These are phyloP conservation scores for Amoeboaphelidium protococcarum DNA, from an alignment of 371 early-diverging fungal genomes.

Conservation along the genomic window DNA sequence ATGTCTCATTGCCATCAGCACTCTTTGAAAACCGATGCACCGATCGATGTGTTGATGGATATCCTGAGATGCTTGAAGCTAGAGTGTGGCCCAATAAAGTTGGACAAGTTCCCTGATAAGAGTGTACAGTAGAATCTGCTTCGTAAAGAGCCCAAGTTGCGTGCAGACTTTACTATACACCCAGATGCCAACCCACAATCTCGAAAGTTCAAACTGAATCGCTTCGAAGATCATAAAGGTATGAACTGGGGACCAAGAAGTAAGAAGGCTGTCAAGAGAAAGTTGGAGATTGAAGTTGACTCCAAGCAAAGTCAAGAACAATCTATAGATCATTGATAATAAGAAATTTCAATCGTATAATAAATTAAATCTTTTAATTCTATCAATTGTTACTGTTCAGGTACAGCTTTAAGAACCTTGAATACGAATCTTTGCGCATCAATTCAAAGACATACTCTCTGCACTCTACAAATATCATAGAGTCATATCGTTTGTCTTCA, in stretches of 20 bases:
- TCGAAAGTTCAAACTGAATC: constrained; percentile 44
- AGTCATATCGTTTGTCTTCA: neutral
- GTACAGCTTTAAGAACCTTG: neutral
- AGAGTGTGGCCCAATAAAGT: constrained; percentile 5
- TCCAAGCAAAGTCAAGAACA: too few relatives aligned
- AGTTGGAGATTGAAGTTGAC: too few relatives aligned
- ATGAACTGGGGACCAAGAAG: constrained; percentile 85
- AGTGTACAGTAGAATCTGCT: neutral
- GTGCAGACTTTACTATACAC: constrained; percentile 36
- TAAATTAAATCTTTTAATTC: neutral
- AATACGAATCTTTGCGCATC: neutral
- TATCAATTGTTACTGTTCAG: neutral
- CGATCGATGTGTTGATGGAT: constrained; percentile 70
- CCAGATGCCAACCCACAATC: constrained; percentile 42
- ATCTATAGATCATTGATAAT: too few relatives aligned
- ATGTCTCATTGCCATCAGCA: constrained; percentile 59
- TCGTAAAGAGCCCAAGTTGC: neutral
- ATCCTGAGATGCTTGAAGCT: constrained; percentile 46
- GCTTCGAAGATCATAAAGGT: constrained; percentile 78
- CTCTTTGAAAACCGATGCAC: constrained; percentile 89
- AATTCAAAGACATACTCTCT: neutral
- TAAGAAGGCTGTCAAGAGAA: too few relatives aligned
- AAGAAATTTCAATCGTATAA: too few relatives aligned
- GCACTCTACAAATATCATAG: neutral
- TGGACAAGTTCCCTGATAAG: constrained; percentile 5